These are phyloP conservation scores for Moniliella sp. DNA, from an alignment of 1,284 basidiomycete genomes.

Conservation along the genomic window DNA sequence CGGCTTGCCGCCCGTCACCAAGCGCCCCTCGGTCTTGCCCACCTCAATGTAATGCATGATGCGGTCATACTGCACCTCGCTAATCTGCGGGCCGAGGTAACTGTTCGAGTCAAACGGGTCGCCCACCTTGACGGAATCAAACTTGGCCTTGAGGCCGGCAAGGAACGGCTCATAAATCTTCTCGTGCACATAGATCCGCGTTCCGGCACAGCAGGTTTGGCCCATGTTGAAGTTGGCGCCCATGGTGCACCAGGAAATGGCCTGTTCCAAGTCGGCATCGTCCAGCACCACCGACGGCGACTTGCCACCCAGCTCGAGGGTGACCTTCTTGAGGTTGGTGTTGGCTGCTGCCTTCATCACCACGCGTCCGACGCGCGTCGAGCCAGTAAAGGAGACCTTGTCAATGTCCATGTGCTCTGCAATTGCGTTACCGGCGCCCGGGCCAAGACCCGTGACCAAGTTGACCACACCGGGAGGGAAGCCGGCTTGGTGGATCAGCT, in stretches of 20 bases:
- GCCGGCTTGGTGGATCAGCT: conserved; percentile 1
- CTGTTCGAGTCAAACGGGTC: neutral
- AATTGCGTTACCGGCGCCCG: neutral
- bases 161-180: conserved; percentile 56
- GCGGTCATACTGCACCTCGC: neutral
- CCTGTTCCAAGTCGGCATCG: conserved; percentile 70
- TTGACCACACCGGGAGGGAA: conserved; percentile 3
- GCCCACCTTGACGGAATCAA: neutral
- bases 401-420: conserved; percentile 2
- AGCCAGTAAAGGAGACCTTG: conserved; percentile 3
- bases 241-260: conserved; percentile 71
- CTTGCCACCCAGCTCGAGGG: conserved; percentile 82
- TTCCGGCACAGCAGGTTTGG: conserved; percentile 78
- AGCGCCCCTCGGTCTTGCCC: neutral
- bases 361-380: neutral
- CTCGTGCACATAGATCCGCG: conserved; percentile 66
- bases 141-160: conserved; percentile 17
- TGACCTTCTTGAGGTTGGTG: conserved; percentile 40
- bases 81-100: neutral
- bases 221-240: conserved; percentile 83
- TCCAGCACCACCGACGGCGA: conserved; percentile 79
- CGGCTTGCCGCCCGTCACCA: neutral
- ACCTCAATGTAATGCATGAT: neutral
- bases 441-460: conserved; percentile 2
- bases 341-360: neutral